A percentile compares a stretch with the other conserved stretches of the same genome.
Evolutionary conservation across 352 stramenopile species (phyloP).

Genomic region (Pythium coloratum): DNA sequence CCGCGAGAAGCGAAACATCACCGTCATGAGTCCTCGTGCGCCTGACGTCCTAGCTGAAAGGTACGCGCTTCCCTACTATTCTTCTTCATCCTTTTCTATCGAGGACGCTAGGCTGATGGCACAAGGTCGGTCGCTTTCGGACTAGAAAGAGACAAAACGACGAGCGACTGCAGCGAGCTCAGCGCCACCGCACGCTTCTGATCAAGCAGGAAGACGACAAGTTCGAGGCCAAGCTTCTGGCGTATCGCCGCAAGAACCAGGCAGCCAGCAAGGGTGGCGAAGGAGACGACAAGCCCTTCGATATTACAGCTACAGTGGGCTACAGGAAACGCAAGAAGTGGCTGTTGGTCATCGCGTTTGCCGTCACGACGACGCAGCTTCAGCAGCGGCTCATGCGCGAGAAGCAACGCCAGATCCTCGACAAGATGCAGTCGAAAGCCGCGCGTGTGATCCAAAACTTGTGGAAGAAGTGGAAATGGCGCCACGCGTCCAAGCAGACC

Average conservation of each 20-base stretch:
- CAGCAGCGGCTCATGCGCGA: conserved; percentile 33
- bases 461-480: conserved; percentile 67
- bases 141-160: conserved; percentile 68
- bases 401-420: conserved; percentile 36
- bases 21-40: conserved; percentile 23
- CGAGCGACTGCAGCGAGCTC: conserved; percentile 45
- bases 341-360: conserved; percentile 52
- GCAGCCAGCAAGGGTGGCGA: conserved; percentile 19
- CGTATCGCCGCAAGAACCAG: conserved; percentile 40
- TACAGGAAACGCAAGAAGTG: conserved; percentile 52
- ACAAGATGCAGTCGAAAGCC: conserved; percentile 38
- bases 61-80: conserved; percentile 5
- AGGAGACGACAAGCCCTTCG: conserved; percentile 28
- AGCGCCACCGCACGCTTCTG: conserved; percentile 45
- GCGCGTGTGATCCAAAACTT: conserved; percentile 54
- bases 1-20: conserved; percentile 54
- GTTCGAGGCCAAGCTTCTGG: conserved; percentile 33
- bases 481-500: conserved; percentile 59
- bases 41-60: conserved; percentile 24
- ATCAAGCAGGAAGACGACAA: conserved; percentile 40
- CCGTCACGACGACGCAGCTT: conserved; percentile 35
- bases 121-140: conserved; percentile 6
- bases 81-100: not conserved
- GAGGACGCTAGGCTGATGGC: not conserved
- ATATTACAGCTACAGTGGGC: conserved; percentile 30